Conservation (phyloP, 2,329 filamentous ascomycete species). For the Colletotrichum navitas region DNA sequence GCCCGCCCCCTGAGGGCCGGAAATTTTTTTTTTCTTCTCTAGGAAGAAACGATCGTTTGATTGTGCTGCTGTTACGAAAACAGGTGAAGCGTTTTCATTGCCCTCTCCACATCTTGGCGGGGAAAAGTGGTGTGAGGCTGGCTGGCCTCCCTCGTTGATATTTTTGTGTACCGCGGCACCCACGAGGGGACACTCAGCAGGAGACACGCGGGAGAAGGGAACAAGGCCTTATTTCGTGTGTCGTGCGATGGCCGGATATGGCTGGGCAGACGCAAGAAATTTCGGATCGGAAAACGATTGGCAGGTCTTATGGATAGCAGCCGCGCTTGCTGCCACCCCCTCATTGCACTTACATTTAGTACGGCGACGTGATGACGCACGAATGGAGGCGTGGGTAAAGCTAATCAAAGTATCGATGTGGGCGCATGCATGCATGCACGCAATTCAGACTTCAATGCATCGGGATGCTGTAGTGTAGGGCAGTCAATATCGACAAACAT, state of each 20-base stretch:
- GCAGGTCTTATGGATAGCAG: constrained; percentile 19
- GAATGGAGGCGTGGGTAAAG: not conserved
- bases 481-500: constrained; percentile 39
- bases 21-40: not conserved
- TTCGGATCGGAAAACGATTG: not conserved
- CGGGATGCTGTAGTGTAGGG: constrained; percentile 27
- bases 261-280: not conserved
- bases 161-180: constrained; percentile 3
- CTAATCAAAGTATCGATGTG: not conserved
- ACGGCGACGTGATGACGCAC: constrained; percentile 23
- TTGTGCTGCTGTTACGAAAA: constrained; percentile 41
- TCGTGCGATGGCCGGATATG: not conserved
- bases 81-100: constrained; percentile 41
- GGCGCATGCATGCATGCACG: constrained; percentile 3
- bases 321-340: constrained; percentile 12
- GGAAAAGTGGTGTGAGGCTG: constrained; percentile 24
- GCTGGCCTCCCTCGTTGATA: not conserved
- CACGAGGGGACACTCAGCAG: not conserved
- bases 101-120: constrained; percentile 37
- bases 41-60: constrained; percentile 37
- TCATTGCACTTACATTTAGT: constrained; percentile 12
- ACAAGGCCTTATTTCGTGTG: not conserved
- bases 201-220: not conserved
- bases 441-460: constrained; percentile 19
- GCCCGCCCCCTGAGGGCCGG: constrained; percentile 4